Conservation (phyloP, 371 early-diverging fungal species). For the Lichtheimia ornata region DNA sequence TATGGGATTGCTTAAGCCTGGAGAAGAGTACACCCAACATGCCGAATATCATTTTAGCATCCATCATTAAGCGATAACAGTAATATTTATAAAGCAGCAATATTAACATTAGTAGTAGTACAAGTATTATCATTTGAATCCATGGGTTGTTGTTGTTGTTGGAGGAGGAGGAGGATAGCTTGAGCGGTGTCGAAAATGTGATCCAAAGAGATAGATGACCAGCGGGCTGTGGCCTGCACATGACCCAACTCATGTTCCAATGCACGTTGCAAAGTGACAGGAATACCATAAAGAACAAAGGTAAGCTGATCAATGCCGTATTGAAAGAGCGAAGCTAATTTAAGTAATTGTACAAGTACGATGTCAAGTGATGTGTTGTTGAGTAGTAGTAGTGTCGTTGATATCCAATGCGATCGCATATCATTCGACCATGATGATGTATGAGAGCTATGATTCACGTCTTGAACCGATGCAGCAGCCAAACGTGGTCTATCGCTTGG, state of each 20-base stretch:
- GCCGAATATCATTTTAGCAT: slow-evolving; percentile 16
- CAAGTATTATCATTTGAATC: not conserved
- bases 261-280: slow-evolving; percentile 28
- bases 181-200: not conserved
- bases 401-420: not conserved
- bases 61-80: not conserved
- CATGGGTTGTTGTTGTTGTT: not conserved
- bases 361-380: slow-evolving; percentile 1
- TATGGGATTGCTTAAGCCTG: slow-evolving; percentile 14
- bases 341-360: slow-evolving; percentile 18
- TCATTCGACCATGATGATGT: not conserved
- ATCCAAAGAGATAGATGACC: not conserved
- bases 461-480: not conserved
- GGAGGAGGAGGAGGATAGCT: not conserved
- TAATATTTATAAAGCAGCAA: too few relatives aligned
- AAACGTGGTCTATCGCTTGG: not conserved
- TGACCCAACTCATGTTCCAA: slow-evolving; percentile 39
- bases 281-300: slow-evolving; percentile 36
- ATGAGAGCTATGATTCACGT: not conserved
- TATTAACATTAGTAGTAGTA: not conserved
- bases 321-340: slow-evolving; percentile 37
- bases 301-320: slow-evolving; percentile 43
- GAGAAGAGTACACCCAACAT: slow-evolving; percentile 17
- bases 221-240: slow-evolving; percentile 6
- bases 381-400: not conserved